A percentile compares a stretch with the other conserved stretches of the same genome.
Evolutionary conservation across 164 flowering plant genomes (phyloP).

Genomic region (Chimonanthus salicifolius): DNA sequence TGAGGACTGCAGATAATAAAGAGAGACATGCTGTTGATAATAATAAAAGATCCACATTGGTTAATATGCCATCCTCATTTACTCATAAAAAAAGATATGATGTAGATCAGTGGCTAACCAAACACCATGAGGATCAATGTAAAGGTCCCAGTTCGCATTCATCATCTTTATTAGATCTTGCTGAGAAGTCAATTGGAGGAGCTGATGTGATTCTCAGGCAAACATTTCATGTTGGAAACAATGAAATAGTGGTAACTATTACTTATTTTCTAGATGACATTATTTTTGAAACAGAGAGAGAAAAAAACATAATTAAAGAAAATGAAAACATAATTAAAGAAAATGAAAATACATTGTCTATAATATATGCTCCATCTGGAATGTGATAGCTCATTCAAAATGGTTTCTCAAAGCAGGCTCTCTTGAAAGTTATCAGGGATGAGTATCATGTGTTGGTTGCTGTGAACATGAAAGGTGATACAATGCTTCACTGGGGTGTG

Average conservation of each 20-base stretch:
- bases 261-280: not conserved
- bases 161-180: constrained; percentile 23
- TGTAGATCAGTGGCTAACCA: constrained; percentile 34
- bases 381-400: not conserved
- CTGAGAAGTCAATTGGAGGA: constrained; percentile 30
- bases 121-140: constrained; percentile 5
- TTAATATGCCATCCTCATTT: constrained; percentile 11
- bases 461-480: constrained; percentile 24
- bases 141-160: constrained; percentile 11
- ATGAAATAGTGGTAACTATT: constrained; percentile 30
- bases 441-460: constrained; percentile 30
- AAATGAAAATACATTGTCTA: no score
- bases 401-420: constrained; percentile 16
- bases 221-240: constrained; percentile 24
- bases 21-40: not conserved
- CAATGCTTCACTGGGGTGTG: constrained; percentile 43
- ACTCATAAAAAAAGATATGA: constrained; percentile 18
- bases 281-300: no score
- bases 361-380: not conserved
- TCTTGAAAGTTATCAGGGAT: constrained; percentile 19
- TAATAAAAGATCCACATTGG: constrained; percentile 7
- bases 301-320: no score
- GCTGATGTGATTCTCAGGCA: constrained; percentile 20
- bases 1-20: constrained; percentile 1
- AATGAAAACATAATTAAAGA: no score